Evolutionary conservation across 768 basidiomycete species (phyloP).

Genomic region (Termitomyces sp.): DNA sequence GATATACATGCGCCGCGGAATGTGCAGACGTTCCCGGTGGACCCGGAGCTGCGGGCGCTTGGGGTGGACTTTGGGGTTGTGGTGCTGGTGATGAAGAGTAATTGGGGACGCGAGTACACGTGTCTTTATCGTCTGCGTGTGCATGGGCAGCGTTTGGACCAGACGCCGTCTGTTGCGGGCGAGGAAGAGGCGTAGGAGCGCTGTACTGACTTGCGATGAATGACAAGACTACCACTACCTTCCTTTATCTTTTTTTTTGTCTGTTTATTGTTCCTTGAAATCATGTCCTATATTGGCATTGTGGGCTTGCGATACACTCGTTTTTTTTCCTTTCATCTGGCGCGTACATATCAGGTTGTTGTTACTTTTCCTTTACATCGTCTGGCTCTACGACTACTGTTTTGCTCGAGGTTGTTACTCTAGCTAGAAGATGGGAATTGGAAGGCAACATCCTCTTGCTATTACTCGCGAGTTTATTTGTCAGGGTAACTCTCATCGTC

Average conservation of each 20-base stretch:
- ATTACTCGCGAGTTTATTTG: too few species aligned
- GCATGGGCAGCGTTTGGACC: slow-evolving; percentile 56
- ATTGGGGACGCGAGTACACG: slow-evolving; percentile 87
- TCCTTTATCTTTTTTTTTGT: slow-evolving; percentile 2
- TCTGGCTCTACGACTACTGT: too few species aligned
- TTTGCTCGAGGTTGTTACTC: neutral
- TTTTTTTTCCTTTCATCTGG: neutral
- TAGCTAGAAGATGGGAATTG: slow-evolving; percentile 2
- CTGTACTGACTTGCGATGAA: neutral
- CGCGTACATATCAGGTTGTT: slow-evolving; percentile 5
- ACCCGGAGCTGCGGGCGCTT: slow-evolving; percentile 58
- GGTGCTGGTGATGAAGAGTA: slow-evolving; percentile 71
- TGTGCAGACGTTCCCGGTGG: slow-evolving; percentile 79
- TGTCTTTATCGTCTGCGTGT: slow-evolving; percentile 87
- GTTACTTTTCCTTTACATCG: neutral
- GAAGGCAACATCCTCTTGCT: neutral
- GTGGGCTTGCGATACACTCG: neutral
- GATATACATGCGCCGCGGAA: slow-evolving; percentile 49
- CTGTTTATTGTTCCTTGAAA: neutral
- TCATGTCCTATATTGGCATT: neutral
- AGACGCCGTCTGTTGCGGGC: slow-evolving; percentile 24
- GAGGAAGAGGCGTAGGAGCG: slow-evolving; percentile 17
- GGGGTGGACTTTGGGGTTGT: slow-evolving; percentile 85
- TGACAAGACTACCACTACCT: too few species aligned
- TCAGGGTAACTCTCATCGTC: too few species aligned